phyloP scores from a whole-genome alignment of 805 yeast species.

The Candida quercuum region DNA sequence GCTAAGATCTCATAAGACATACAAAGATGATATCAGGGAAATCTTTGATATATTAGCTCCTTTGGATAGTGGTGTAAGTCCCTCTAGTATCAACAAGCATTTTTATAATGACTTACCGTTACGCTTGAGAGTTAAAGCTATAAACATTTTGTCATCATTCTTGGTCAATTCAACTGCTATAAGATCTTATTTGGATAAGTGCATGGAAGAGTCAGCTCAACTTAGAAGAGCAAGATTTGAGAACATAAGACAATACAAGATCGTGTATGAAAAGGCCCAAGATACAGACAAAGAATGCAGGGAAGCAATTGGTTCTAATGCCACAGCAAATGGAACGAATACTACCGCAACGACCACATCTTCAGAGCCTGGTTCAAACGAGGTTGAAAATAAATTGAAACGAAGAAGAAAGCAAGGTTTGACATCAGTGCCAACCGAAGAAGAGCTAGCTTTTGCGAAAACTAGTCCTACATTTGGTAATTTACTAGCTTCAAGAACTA shows the following conservation, averaged over 20 bases:
- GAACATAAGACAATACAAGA: slow-evolving; percentile 53
- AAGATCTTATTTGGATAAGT: slow-evolving; percentile 59
- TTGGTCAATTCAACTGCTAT: slow-evolving; percentile 53
- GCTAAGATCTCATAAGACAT: slow-evolving; percentile 53
- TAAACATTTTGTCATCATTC: slow-evolving; percentile 61
- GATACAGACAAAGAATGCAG: slow-evolving; percentile 36
- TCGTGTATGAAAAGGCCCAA: slow-evolving; percentile 45
- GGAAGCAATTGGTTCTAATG: slow-evolving; percentile 25
- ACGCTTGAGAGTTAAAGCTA: slow-evolving; percentile 47
- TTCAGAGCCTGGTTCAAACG: slow-evolving; percentile 14
- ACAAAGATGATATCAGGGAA: slow-evolving; percentile 41
- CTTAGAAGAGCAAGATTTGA: slow-evolving; percentile 67
- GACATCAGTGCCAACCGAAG: slow-evolving; percentile 32
- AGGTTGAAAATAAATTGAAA: slow-evolving; percentile 16
- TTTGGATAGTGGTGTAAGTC: slow-evolving; percentile 40
- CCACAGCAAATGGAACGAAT: slow-evolving; percentile 4
- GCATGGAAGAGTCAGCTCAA: slow-evolving; percentile 57
- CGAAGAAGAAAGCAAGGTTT: slow-evolving; percentile 28
- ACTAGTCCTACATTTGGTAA: slow-evolving; percentile 37
- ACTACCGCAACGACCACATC: slow-evolving; percentile 6
- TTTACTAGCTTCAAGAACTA: slow-evolving; percentile 40
- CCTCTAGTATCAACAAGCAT: slow-evolving; percentile 41
- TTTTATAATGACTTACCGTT: slow-evolving; percentile 51
- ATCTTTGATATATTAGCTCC: slow-evolving; percentile 59
- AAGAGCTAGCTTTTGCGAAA: slow-evolving; percentile 32